Conservation (phyloP, 1,284 basidiomycete species). For the Crucibulum cyathiforme region DNA sequence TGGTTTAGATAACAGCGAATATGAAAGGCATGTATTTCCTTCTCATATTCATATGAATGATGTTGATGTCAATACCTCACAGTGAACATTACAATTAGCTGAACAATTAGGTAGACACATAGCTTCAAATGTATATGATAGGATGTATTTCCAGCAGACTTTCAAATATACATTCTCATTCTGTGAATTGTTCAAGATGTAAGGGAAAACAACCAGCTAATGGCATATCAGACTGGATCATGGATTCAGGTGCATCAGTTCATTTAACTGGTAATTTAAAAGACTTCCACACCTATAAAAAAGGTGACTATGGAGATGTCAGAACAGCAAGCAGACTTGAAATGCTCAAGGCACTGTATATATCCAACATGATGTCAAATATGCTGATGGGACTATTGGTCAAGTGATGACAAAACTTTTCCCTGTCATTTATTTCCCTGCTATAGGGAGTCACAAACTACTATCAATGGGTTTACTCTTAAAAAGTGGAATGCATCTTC, state of each 20-base stretch:
- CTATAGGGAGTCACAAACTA: not conserved
- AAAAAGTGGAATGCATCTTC: not conserved
- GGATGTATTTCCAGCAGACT: not conserved
- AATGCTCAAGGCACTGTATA: not conserved
- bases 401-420: not conserved
- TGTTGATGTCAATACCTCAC: not conserved
- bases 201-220: constrained; percentile 5
- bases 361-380: not conserved
- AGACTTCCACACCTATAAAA: not conserved
- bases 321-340: not conserved
- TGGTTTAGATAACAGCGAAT: not conserved
- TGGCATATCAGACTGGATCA: constrained; percentile 5
- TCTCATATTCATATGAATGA: not conserved
- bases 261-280: constrained; percentile 4
- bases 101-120: not conserved
- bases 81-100: not conserved
- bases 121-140: not conserved
- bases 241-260: constrained; percentile 14
- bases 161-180: not conserved
- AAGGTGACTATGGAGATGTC: too few relatives aligned
- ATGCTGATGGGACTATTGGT: not conserved
- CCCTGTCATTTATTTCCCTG: not conserved
- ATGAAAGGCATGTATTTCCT: not conserved
- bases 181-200: not conserved
- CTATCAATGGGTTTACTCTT: constrained; percentile 2